Percentiles rank a stretch among this genome's conserved stretches.
These are phyloP conservation scores for Fusarium sp. DNA, from an alignment of 2,329 filamentous ascomycete species.

Conservation along the genomic window DNA sequence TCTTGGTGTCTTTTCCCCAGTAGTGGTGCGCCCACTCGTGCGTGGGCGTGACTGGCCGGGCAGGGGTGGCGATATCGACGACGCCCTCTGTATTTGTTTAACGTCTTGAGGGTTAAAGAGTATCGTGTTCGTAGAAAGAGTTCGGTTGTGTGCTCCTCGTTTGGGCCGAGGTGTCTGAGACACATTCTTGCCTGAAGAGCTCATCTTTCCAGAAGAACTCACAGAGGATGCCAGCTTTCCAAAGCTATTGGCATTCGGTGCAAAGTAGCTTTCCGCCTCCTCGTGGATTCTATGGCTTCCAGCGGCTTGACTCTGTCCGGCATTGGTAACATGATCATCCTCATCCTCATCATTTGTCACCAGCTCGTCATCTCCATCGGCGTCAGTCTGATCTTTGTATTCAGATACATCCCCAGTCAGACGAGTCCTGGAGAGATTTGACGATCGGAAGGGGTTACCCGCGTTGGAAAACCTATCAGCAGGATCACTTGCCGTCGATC, in stretches of 20 bases:
- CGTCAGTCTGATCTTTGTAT: constrained; percentile 77
- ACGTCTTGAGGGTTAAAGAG: constrained; percentile 78
- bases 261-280: constrained; percentile 65
- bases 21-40: constrained; percentile 51
- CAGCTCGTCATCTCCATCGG: constrained; percentile 91
- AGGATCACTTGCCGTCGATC: constrained; percentile 73
- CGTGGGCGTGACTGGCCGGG: constrained; percentile 52
- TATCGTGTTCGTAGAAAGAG: constrained; percentile 84
- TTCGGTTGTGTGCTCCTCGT: constrained; percentile 72
- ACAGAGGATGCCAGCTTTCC: constrained; percentile 53
- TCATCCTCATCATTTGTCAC: constrained; percentile 82
- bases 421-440: constrained; percentile 56
- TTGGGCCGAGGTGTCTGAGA: constrained; percentile 53
- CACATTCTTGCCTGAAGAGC: constrained; percentile 48
- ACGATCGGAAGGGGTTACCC: constrained; percentile 52
- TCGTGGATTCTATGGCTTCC: constrained; percentile 48
- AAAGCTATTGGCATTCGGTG: constrained; percentile 60
- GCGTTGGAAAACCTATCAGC: constrained; percentile 71
- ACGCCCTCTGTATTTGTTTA: constrained; percentile 54
- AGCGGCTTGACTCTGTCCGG: constrained; percentile 50
- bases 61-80: constrained; percentile 58
- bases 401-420: constrained; percentile 50
- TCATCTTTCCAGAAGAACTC: constrained; percentile 48
- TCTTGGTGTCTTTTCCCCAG: constrained; percentile 55
- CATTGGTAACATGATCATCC: constrained; percentile 64